phyloP scores from a whole-genome alignment of 2,329 filamentous ascomycete genomes.

The Botryosphaeria agaves region DNA sequence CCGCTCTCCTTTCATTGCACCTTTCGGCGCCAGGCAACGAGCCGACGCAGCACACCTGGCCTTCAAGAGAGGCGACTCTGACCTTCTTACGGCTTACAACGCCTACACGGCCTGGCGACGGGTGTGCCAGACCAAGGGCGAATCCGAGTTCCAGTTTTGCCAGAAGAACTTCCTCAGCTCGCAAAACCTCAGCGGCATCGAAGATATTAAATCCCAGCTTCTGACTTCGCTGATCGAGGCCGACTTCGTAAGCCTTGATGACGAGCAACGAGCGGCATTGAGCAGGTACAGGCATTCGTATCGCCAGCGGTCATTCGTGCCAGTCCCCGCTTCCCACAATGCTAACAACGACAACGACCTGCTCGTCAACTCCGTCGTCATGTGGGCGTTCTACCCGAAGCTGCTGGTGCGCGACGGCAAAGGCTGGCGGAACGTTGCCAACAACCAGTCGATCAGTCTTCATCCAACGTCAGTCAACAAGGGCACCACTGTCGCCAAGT shows the following conservation, averaged over 20 bases:
- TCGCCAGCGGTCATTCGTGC: conserved; percentile 60
- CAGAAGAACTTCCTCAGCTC: conserved; percentile 83
- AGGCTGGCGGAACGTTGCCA: conserved; percentile 78
- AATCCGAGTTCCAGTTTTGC: conserved; percentile 78
- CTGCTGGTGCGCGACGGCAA: conserved; percentile 70
- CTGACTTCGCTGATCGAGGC: conserved; percentile 73
- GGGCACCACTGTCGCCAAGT: conserved; percentile 47
- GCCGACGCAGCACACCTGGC: conserved; percentile 62
- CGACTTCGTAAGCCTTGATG: conserved; percentile 59
- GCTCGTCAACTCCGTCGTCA: conserved; percentile 65
- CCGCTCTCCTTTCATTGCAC: conserved; percentile 81
- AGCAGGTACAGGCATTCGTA: conserved; percentile 50
- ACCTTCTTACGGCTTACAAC: conserved; percentile 84
- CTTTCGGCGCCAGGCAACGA: conserved; percentile 67
- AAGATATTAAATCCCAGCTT: conserved; percentile 88
- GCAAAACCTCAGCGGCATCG: conserved; percentile 81
- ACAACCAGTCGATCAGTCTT: conserved; percentile 78
- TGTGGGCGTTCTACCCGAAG: conserved; percentile 93
- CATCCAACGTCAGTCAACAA: conserved; percentile 86
- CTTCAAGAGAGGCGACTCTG: conserved; percentile 77
- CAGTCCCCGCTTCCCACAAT: conserved; percentile 60
- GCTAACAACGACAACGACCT: conserved; percentile 64
- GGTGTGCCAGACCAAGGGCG: conserved; percentile 51
- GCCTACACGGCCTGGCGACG: conserved; percentile 82
- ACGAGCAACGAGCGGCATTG: conserved; percentile 52